A percentile compares a stretch with the other conserved stretches of the same genome.
Conservation (phyloP, 2,329 filamentous ascomycete species). For the Phyllosticta ampelicida region DNA sequence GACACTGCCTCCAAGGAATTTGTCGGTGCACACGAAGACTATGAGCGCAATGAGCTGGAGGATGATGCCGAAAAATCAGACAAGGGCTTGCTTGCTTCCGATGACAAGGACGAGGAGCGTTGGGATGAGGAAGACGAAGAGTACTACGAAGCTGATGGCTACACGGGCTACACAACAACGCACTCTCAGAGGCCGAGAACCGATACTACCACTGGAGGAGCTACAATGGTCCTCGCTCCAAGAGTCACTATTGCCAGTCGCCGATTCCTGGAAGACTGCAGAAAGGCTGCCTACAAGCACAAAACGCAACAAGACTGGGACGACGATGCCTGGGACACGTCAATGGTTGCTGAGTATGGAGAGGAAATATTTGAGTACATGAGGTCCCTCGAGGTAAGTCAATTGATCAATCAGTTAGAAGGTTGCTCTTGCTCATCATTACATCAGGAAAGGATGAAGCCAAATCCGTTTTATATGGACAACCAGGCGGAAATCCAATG, state of each 20-base stretch:
- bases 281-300: conserved; percentile 54
- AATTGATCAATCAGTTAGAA: not conserved
- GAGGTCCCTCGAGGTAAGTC: conserved; percentile 67
- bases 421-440: not conserved
- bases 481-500: conserved; percentile 95
- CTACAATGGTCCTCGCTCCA: conserved; percentile 60
- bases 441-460: conserved; percentile 60
- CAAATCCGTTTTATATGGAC: conserved; percentile 92
- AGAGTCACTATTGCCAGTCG: conserved; percentile 56
- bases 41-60: conserved; percentile 29
- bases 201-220: conserved; percentile 59
- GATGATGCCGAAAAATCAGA: conserved; percentile 24
- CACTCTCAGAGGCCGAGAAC: conserved; percentile 66
- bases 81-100: conserved; percentile 11
- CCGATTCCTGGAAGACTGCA: conserved; percentile 61
- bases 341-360: conserved; percentile 94
- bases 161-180: conserved; percentile 55
- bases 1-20: not conserved
- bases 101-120: conserved; percentile 53
- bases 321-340: conserved; percentile 85
- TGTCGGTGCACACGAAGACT: conserved; percentile 14
- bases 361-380: conserved; percentile 95
- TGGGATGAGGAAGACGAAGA: conserved; percentile 68
- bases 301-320: conserved; percentile 65
- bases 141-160: conserved; percentile 58